phyloP scores from a whole-genome alignment of 768 basidiomycete genomes.

The Saitozyma podzolica region DNA sequence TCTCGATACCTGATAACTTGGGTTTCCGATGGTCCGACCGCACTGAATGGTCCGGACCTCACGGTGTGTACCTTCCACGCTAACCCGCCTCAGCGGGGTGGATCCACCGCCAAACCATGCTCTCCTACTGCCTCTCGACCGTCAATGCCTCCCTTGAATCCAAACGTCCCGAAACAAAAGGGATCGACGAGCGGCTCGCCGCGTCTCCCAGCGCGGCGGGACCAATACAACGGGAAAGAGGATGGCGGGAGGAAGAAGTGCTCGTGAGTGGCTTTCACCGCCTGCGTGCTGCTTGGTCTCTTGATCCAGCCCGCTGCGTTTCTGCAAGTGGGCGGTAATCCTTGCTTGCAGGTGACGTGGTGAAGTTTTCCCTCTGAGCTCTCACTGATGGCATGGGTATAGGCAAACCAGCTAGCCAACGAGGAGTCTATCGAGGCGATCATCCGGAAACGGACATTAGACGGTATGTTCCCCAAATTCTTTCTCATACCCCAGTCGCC shows the following conservation, averaged over 20 bases:
- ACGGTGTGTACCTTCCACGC: background rate
- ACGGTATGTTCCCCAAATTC: conserved; percentile 34
- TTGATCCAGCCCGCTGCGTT: background rate
- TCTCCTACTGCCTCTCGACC: conserved; percentile 40
- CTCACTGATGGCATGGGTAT: background rate
- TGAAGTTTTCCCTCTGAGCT: background rate
- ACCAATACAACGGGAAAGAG: conserved; percentile 15
- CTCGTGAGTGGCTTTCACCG: conserved; percentile 25
- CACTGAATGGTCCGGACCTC: background rate
- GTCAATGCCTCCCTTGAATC: conserved; percentile 30
- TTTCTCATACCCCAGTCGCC: background rate
- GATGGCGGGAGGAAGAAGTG: conserved; percentile 45
- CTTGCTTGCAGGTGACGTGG: background rate
- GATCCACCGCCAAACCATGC: conserved; percentile 48
- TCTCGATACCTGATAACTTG: no score
- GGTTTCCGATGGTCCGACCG: no score
- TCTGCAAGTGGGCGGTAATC: background rate
- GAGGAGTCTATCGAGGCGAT: conserved; percentile 50
- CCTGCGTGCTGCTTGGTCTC: background rate
- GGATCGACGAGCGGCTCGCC: conserved; percentile 21
- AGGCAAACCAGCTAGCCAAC: conserved; percentile 45
- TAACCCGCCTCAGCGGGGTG: conserved; percentile 40
- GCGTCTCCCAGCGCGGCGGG: conserved; percentile 2
- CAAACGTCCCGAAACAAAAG: conserved; percentile 23
- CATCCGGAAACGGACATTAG: conserved; percentile 48